Evolutionary conservation across 306 rosid genomes (phyloP).

Genomic region (Malus orientalis): DNA sequence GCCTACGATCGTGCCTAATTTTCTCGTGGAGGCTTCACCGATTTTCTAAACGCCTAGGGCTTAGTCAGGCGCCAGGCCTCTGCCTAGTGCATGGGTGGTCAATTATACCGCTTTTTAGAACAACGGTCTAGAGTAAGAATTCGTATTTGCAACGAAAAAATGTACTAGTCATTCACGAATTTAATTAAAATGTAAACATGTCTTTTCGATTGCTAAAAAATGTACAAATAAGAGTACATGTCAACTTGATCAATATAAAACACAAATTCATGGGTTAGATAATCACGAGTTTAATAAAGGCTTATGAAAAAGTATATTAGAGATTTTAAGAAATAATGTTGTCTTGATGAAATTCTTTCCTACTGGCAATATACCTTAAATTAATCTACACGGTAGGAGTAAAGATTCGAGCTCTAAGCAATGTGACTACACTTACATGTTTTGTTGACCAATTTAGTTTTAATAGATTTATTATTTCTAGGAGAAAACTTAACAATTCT

Average conservation of each 20-base stretch:
- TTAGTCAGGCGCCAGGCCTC: too few species aligned
- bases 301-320: background rate
- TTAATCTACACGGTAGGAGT: background rate
- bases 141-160: background rate
- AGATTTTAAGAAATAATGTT: background rate
- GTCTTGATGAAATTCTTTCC: background rate
- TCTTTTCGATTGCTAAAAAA: too few species aligned
- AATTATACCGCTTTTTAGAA: accelerated
- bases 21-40: accelerated
- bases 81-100: too few species aligned
- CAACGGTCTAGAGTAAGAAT: too few species aligned
- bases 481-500: background rate
- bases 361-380: too few species aligned
- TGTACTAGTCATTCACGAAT: background rate
- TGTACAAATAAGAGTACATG: too few species aligned
- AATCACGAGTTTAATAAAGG: background rate
- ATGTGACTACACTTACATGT: background rate
- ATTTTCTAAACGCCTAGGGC: too few species aligned
- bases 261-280: background rate
- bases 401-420: too few species aligned
- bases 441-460: background rate
- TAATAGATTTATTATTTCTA: background rate
- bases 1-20: too few species aligned
- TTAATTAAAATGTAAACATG: too few species aligned
- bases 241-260: too few species aligned